These are phyloP conservation scores for Blastobotrys americana DNA, from an alignment of 805 yeast species.

Conservation along the genomic window DNA sequence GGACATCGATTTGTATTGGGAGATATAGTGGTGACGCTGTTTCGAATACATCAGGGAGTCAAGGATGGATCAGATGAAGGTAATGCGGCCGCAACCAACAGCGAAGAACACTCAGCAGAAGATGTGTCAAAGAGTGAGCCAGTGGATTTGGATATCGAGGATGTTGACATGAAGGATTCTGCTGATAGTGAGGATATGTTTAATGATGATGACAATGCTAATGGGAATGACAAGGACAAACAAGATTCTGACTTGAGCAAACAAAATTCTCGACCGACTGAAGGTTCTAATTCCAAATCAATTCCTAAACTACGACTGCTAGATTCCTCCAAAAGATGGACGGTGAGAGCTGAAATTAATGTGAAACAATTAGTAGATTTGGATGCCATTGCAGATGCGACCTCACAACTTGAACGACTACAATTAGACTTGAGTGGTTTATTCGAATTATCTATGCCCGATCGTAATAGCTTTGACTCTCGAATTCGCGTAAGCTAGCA, in stretches of 20 bases:
- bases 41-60: slow-evolving; percentile 34
- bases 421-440: slow-evolving; percentile 64
- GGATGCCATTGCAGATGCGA: slow-evolving; percentile 59
- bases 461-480: slow-evolving; percentile 74
- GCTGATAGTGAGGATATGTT: neutral
- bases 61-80: slow-evolving; percentile 23
- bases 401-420: slow-evolving; percentile 51
- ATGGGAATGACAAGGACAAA: slow-evolving; percentile 4
- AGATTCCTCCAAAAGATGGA: slow-evolving; percentile 27
- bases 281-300: neutral
- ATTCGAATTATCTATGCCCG: slow-evolving; percentile 65
- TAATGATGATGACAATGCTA: neutral
- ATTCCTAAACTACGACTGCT: slow-evolving; percentile 15
- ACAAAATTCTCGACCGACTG: neutral
- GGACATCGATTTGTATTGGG: slow-evolving; percentile 60
- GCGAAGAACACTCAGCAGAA: too few relatives aligned
- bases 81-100: neutral
- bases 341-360: slow-evolving; percentile 58
- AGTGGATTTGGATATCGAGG: slow-evolving; percentile 7
- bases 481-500: slow-evolving; percentile 39
- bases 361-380: slow-evolving; percentile 68
- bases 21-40: slow-evolving; percentile 50
- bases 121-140: slow-evolving; percentile 12
- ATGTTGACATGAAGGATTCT: neutral
- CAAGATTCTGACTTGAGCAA: slow-evolving; percentile 3